Percentiles rank a stretch among this genome's conserved stretches.
Conservation (phyloP, 108 stramenopile genomes). For the Skeletonema costatum region DNA sequence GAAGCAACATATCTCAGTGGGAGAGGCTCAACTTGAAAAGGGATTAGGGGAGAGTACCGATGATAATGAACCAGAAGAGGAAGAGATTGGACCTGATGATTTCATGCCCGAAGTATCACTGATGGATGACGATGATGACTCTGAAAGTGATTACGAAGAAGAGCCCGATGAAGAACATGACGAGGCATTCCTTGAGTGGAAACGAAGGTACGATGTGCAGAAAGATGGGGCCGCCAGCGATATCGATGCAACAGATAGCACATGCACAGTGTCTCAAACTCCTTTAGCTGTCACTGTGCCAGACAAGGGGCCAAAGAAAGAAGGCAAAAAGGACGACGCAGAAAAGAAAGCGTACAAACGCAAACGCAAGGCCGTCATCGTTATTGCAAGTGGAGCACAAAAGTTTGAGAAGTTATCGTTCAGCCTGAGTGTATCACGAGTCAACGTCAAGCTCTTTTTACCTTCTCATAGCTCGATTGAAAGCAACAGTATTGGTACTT, state of each 20-base stretch:
- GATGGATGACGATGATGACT: constrained; percentile 43
- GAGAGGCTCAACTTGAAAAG: neutral
- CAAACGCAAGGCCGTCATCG: constrained; percentile 55
- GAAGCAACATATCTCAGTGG: neutral
- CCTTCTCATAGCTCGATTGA: constrained; percentile 2
- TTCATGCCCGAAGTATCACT: constrained; percentile 17
- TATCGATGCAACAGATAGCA: neutral
- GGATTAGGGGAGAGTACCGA: neutral
- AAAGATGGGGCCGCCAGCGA: neutral
- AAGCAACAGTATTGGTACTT: neutral
- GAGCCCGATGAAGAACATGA: constrained; percentile 41
- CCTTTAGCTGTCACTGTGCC: neutral
- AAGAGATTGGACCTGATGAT: constrained; percentile 30
- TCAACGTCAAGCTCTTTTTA: constrained; percentile 54
- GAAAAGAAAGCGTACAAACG: constrained; percentile 17
- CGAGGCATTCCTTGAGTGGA: constrained; percentile 36
- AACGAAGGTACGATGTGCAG: constrained; percentile 19
- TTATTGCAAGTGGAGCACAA: constrained; percentile 65
- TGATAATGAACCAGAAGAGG: neutral
- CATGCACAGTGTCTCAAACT: neutral
- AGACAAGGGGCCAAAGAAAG: neutral
- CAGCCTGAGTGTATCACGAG: constrained; percentile 57
- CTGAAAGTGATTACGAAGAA: constrained; percentile 25
- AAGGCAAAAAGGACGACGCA: neutral
- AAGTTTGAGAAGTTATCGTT: constrained; percentile 70